Percentiles rank a stretch among this genome's conserved stretches.
These are phyloP conservation scores for Coemansia pectinata DNA, from an alignment of 192 early-diverging fungal species.

Conservation along the genomic window DNA sequence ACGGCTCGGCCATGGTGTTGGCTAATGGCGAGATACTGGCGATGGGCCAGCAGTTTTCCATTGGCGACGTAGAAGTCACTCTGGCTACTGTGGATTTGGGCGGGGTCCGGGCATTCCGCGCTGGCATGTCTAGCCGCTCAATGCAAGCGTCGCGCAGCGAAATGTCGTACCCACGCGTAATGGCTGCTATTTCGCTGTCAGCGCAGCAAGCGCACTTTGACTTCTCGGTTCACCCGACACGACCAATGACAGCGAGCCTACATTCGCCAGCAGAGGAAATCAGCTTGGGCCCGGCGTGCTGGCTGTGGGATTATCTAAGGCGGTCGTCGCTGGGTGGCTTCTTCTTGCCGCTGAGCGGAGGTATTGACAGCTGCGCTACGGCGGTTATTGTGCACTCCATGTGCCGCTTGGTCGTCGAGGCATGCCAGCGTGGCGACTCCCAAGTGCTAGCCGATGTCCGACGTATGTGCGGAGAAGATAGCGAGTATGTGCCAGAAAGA, in stretches of 20 bases:
- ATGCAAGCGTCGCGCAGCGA: slow-evolving; percentile 71
- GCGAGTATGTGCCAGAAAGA: slow-evolving; percentile 71
- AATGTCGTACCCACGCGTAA: slow-evolving; percentile 66
- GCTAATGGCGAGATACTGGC: slow-evolving; percentile 89
- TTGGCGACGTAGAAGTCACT: slow-evolving; percentile 93
- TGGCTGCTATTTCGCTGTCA: slow-evolving; percentile 59
- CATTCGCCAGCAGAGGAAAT: slow-evolving; percentile 91
- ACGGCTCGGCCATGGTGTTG: slow-evolving; percentile 87
- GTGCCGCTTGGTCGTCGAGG: slow-evolving; percentile 60
- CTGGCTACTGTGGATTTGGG: slow-evolving; percentile 91
- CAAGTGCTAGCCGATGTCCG: slow-evolving; percentile 78
- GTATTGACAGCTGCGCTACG: slow-evolving; percentile 94
- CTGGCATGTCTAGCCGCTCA: slow-evolving; percentile 67
- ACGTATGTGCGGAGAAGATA: slow-evolving; percentile 55
- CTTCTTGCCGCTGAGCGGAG: slow-evolving; percentile 95
- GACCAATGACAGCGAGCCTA: slow-evolving; percentile 52
- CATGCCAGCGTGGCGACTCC: slow-evolving; percentile 46
- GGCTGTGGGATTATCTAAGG: slow-evolving; percentile 99
- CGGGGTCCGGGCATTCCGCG: slow-evolving; percentile 81
- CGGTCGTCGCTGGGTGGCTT: slow-evolving; percentile 86
- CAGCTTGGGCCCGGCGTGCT: slow-evolving; percentile 92
- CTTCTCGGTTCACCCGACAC: slow-evolving; percentile 7
- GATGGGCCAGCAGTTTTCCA: slow-evolving; percentile 89
- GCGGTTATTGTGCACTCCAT: slow-evolving; percentile 71
- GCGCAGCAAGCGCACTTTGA: slow-evolving; percentile 36